Base-by-base conservation (phyloP, 108 stramenopile genomes). In the Skeletonema marinoi region DNA sequence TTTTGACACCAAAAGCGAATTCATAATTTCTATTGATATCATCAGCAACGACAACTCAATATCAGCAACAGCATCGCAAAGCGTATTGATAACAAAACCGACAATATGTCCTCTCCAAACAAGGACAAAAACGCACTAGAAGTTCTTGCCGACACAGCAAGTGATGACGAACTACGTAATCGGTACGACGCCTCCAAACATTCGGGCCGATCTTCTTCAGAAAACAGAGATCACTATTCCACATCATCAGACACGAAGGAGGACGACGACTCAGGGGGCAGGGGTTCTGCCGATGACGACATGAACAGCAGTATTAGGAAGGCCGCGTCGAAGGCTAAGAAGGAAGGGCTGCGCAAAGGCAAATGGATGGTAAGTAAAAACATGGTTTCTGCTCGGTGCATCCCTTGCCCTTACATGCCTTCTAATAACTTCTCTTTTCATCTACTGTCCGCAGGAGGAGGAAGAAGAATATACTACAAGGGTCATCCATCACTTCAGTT, bases 401-500 rank as follows among this genome's bases (percentile, higher is more conserved):
- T 13, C 44, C 13, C 48, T 56, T 41, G 39, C 58, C 35, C 19
- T 25, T 25, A 25, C 56, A 65, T 48, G 13, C 8, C 3, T 29
- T 71, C 30, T 51, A 17, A 3, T 71, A 16, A 12, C 46, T n/a
- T 11, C 32, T 32, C 17, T 71, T 21, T 32, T 56, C 33, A 54
- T 31, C 56, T 68, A 4, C 54, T 41, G 19, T 72, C 14, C 50
- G 44, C 38, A 94, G 93, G 78, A 77, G 21, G 95, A 96, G 71
- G 95, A 96, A 81, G 95, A 96, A 77, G 91, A 96, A 58, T 97
- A 87, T 48, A 93, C 96, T 10, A 91, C 92, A 6, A 75, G 91
- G n/a, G 94, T 98, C 63, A 97, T 99, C 60, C 92, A 97, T 59
- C 85, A 93, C 67, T 98, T 99, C 68, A 87, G 90, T 66, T 86